Evolutionary conservation across 257 asterid genomes (phyloP), one percentile per base, ranked within the genome.

Genomic region (Orobanche coerulescens): DNA sequence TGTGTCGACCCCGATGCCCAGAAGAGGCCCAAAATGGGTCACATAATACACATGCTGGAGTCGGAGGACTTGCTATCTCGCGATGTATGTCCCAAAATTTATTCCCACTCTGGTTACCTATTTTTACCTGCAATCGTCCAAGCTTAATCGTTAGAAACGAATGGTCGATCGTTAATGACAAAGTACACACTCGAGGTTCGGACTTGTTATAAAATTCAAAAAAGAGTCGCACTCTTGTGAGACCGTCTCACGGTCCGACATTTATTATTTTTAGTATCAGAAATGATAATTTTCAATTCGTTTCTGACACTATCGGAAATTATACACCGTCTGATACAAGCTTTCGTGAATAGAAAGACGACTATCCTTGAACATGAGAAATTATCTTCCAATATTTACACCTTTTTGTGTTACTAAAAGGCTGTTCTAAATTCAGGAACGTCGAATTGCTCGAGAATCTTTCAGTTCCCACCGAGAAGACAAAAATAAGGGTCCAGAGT

Each of bases 1-100:
- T 92, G 98, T 75, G 97, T 92, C 20, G 98, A 92, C 67, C 98
- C 98, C 1, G 98, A 92, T 74, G 90, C 98, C 26, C 94, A 82
- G 52, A 92, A 92, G 85, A 92, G 98, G 82, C 97, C 98, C 3
- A 92, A 92, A 74, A 86, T 88, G 95, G 93, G 95, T 60, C 94
- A 88, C 69, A 64, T 86, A 37, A 81, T 88, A 69, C 95, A 88
- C 83, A 88, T 88, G 97, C 87, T 92, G 16, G 98, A 88, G 80
- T 85, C 95, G 0, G 98, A 92, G 67, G 95, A 86, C 75, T 65
- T 86, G 69, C 74, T 83, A 59, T 68, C 84, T 46, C 87, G 87
- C 25, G 89, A 86, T 74, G 95, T 83, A 84, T 57, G 87, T 46
- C 47, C 44, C 24, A 26, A 16, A 33, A 48, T 47, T 26, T 20